Conservation (phyloP, 129 eudicot species). For the Gnaphalium uliginosum region DNA sequence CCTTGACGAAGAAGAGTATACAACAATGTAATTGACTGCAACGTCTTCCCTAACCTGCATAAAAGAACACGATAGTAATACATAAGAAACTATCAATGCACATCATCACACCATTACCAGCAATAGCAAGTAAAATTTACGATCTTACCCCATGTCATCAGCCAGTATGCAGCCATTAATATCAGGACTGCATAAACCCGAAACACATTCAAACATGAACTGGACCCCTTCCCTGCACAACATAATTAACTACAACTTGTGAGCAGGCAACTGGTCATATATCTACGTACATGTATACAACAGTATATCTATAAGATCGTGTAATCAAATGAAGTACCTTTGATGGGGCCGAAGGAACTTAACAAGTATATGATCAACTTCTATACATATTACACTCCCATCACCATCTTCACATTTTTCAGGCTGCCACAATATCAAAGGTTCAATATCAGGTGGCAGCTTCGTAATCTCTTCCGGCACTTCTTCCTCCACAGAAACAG, state of each 20-base stretch:
- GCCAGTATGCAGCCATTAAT: slow-evolving; percentile 95
- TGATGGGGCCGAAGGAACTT: slow-evolving; percentile 96
- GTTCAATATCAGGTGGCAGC: slow-evolving; percentile 87
- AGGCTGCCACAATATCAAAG: slow-evolving; percentile 81
- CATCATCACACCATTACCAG: slow-evolving; percentile 7
- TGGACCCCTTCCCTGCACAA: slow-evolving; percentile 96
- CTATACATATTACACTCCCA: slow-evolving; percentile 37
- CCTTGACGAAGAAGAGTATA: slow-evolving; percentile 96
- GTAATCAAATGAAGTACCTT: slow-evolving; percentile 48
- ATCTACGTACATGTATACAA: not conserved
- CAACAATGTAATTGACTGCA: slow-evolving; percentile 92
- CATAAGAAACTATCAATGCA: slow-evolving; percentile 19
- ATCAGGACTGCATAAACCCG: slow-evolving; percentile 61
- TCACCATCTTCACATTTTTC: slow-evolving; percentile 57
- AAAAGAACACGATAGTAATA: slow-evolving; percentile 13
- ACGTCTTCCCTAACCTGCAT: slow-evolving; percentile 91
- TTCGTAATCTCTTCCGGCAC: slow-evolving; percentile 49
- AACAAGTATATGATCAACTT: slow-evolving; percentile 79
- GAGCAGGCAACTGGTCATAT: slow-evolving; percentile 20
- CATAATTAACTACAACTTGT: slow-evolving; percentile 22
- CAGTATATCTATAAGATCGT: slow-evolving; percentile 19
- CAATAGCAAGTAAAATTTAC: slow-evolving; percentile 34
- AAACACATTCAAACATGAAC: slow-evolving; percentile 97
- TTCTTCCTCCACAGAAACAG: slow-evolving; percentile 48
- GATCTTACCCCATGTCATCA: slow-evolving; percentile 97